Percentiles rank a stretch among this genome's conserved stretches.
Evolutionary conservation across 2,329 filamentous ascomycete species (phyloP).

Genomic region (Aspergillus sp.): DNA sequence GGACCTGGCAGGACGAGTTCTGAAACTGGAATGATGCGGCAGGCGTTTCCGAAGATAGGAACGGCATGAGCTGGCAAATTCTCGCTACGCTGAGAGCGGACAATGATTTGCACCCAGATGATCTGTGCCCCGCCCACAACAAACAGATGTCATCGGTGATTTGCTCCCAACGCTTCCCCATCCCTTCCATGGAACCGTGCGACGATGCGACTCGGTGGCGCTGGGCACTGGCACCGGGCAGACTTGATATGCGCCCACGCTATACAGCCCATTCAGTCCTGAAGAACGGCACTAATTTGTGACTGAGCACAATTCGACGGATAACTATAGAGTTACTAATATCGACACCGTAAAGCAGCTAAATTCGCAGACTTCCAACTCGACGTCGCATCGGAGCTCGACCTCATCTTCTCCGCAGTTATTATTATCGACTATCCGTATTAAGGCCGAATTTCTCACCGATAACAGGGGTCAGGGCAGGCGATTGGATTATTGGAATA

Average conservation of each 20-base stretch:
- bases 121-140: conserved; percentile 14
- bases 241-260: conserved; percentile 9
- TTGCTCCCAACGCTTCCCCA: conserved; percentile 13
- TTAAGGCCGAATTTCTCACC: background rate
- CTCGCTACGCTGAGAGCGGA: conserved; percentile 18
- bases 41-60: conserved; percentile 22
- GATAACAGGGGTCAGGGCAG: background rate
- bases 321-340: background rate
- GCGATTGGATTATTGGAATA: background rate
- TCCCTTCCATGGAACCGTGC: conserved; percentile 23
- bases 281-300: background rate
- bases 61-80: conserved; percentile 18
- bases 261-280: conserved; percentile 4
- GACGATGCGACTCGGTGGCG: background rate
- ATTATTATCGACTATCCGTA: background rate
- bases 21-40: conserved; percentile 13
- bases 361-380: background rate
- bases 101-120: conserved; percentile 23
- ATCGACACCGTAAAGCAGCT: background rate
- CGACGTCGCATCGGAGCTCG: background rate
- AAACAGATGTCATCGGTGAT: conserved; percentile 11
- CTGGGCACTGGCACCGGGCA: background rate
- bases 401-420: background rate
- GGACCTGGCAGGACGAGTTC: background rate
- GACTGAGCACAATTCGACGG: background rate